Conservation (phyloP, 1,284 basidiomycete species). For the Ustilago trichophora region DNA sequence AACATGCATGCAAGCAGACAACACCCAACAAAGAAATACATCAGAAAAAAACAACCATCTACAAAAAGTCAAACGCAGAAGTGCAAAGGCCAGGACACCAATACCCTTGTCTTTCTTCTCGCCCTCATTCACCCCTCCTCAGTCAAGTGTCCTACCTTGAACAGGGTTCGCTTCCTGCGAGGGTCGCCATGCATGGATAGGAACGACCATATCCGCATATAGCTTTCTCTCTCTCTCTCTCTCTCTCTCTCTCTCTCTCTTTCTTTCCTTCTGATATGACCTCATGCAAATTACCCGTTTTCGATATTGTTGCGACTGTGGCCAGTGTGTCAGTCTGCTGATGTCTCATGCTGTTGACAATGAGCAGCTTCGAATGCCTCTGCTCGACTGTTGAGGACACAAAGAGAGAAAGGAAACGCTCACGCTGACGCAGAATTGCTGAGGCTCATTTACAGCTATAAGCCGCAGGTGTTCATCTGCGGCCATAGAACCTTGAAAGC, state of each 20-base stretch:
- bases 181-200: neutral
- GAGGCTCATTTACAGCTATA: too few species aligned
- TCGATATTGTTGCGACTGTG: neutral
- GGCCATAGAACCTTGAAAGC: constrained; percentile 81
- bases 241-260: neutral
- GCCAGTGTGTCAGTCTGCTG: too few species aligned
- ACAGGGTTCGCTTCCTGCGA: neutral
- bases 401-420: too few species aligned
- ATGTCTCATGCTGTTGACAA: too few species aligned
- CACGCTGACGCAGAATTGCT: too few species aligned
- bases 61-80: too few species aligned
- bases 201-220: constrained; percentile 15
- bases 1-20: neutral
- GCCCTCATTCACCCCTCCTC: too few species aligned
- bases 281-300: constrained; percentile 20
- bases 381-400: neutral
- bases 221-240: constrained; percentile 5
- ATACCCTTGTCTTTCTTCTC: too few species aligned
- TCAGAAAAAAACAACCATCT: neutral
- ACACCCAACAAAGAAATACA: neutral
- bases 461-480: too few species aligned
- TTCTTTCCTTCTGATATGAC: constrained; percentile 16
- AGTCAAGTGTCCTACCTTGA: too few species aligned
- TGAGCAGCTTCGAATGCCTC: too few species aligned
- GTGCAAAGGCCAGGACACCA: too few species aligned